These are phyloP conservation scores for Grigorovia jiainica DNA, from an alignment of 805 yeast genomes.

Conservation along the genomic window DNA sequence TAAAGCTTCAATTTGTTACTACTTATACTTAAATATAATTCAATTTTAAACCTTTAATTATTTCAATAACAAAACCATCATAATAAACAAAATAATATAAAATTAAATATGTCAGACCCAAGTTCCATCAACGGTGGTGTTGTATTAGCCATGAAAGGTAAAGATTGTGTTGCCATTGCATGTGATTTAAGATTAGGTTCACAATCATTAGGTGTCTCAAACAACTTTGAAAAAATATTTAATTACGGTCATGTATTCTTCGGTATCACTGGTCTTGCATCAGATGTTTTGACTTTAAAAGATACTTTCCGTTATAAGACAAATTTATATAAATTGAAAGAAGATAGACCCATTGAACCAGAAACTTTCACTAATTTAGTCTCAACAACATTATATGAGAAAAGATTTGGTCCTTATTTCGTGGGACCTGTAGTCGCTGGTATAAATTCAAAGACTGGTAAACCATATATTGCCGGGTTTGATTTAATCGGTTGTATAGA, in stretches of 20 bases:
- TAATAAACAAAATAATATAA: not conserved
- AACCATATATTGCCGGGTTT: constrained; percentile 91
- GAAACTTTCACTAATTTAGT: constrained; percentile 87
- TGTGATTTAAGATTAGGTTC: constrained; percentile 89
- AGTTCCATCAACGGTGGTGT: constrained; percentile 85
- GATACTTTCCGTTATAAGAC: constrained; percentile 78
- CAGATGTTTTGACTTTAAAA: constrained; percentile 81
- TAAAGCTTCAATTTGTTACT: too few species aligned
- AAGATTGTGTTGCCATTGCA: constrained; percentile 96
- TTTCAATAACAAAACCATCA: too few species aligned
- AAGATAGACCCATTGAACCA: constrained; percentile 89
- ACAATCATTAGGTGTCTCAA: constrained; percentile 86
- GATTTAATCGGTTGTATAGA: constrained; percentile 96
- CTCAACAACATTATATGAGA: constrained; percentile 80
- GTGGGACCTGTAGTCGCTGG: constrained; percentile 97
- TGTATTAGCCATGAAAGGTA: constrained; percentile 97
- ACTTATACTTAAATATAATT: too few species aligned
- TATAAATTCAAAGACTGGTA: constrained; percentile 64
- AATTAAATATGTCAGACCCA: constrained; percentile 55
- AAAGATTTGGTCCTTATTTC: constrained; percentile 92
- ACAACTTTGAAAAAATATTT: constrained; percentile 88
- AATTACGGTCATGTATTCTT: constrained; percentile 76
- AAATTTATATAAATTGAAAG: constrained; percentile 81
- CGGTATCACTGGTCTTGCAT: constrained; percentile 90
- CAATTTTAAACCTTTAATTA: not conserved